A percentile compares a stretch with the other conserved stretches of the same genome.
These are phyloP conservation scores for Hirschioporus abietinus DNA, from an alignment of 768 basidiomycete genomes.

Conservation along the genomic window DNA sequence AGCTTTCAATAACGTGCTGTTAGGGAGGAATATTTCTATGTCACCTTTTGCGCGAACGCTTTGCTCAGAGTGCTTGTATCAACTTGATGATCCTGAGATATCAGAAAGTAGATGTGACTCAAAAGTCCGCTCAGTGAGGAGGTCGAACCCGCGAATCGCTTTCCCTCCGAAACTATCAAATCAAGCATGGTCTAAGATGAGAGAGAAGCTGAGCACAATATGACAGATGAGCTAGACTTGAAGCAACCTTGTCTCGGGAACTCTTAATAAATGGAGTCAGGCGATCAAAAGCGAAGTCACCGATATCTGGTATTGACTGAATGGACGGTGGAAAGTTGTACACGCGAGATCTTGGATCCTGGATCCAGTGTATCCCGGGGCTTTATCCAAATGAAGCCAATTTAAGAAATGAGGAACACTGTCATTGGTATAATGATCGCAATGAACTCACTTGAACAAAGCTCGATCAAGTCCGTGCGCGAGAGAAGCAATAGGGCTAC, in stretches of 20 bases:
- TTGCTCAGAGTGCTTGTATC: slow-evolving; percentile 57
- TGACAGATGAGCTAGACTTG: not conserved
- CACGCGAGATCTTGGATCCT: slow-evolving; percentile 78
- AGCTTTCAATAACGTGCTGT: not conserved
- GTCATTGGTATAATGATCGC: not conserved
- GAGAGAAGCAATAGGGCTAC: slow-evolving; percentile 56
- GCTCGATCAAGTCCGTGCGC: slow-evolving; percentile 65
- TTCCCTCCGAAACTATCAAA: slow-evolving; percentile 19
- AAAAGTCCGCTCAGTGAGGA: slow-evolving; percentile 84
- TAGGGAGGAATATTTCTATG: slow-evolving; percentile 17
- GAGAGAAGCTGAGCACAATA: not conserved
- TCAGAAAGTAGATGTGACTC: slow-evolving; percentile 81
- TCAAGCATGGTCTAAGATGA: not conserved
- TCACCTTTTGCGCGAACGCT: slow-evolving; percentile 55
- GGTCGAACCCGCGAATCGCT: slow-evolving; percentile 78
- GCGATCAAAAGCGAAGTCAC: slow-evolving; percentile 81
- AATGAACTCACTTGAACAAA: slow-evolving; percentile 60
- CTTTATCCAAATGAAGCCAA: slow-evolving; percentile 32
- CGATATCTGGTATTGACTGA: slow-evolving; percentile 67
- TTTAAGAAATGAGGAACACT: not conserved
- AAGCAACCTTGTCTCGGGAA: slow-evolving; percentile 56
- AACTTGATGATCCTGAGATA: slow-evolving; percentile 66
- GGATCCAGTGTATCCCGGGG: slow-evolving; percentile 84
- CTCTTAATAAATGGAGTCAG: slow-evolving; percentile 70
- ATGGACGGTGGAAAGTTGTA: slow-evolving; percentile 80